Conservation (phyloP, 2,329 filamentous ascomycete genomes). For the Sporothrix protearum region DNA sequence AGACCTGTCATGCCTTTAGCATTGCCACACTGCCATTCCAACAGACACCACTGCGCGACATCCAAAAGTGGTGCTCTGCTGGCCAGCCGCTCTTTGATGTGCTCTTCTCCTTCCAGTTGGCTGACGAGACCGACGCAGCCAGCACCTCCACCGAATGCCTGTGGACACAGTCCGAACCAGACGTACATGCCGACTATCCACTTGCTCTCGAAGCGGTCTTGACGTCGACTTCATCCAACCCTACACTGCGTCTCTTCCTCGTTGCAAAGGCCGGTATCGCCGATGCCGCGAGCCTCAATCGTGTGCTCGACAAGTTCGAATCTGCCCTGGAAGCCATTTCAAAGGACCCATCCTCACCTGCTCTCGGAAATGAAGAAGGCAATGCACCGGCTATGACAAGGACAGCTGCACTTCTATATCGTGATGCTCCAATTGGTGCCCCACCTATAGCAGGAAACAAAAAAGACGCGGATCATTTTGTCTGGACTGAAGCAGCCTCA, state of each 20-base stretch:
- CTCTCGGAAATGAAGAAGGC: no score
- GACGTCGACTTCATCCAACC: conserved; percentile 15
- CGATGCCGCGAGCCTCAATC: conserved; percentile 33
- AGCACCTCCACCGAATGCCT: conserved; percentile 31
- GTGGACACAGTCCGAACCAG: conserved; percentile 54
- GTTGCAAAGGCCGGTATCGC: conserved; percentile 51
- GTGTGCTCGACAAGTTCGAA: conserved; percentile 43
- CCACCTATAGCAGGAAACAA: background rate
- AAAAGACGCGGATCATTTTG: conserved; percentile 40
- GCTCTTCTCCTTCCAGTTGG: conserved; percentile 75
- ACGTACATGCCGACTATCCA: conserved; percentile 62
- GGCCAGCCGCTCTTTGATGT: conserved; percentile 68
- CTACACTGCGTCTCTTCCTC: conserved; percentile 53
- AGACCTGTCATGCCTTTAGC: conserved; percentile 67
- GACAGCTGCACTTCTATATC: no score
- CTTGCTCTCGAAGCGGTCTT: conserved; percentile 72
- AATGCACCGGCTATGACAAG: fast-evolving
- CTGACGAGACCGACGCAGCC: conserved; percentile 32
- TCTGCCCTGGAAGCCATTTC: conserved; percentile 32
- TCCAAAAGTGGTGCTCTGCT: conserved; percentile 71
- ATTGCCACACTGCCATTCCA: conserved; percentile 66
- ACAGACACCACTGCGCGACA: conserved; percentile 71
- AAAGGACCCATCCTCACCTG: conserved; percentile 9
- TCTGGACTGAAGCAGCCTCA: conserved; percentile 56
- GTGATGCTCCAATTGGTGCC: no score